Evolutionary conservation across 768 basidiomycete species (phyloP).

Genomic region (Mycena maculata): DNA sequence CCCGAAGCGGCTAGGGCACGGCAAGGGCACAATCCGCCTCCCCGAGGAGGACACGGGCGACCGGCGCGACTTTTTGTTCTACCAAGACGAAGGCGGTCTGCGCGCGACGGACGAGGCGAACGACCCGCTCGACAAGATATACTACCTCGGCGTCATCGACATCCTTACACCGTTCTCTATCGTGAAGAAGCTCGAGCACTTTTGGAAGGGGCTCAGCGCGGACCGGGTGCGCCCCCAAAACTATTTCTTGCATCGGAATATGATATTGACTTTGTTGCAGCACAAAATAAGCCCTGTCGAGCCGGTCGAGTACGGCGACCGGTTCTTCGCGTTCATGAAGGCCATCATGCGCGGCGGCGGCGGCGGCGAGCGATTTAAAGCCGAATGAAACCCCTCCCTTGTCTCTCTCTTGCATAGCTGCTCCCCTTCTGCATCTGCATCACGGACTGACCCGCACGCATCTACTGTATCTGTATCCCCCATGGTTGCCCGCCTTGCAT

Average conservation of each 20-base stretch:
- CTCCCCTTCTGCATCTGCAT: slow-evolving; percentile 8
- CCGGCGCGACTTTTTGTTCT: slow-evolving; percentile 86
- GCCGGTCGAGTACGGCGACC: slow-evolving; percentile 85
- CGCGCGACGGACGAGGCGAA: slow-evolving; percentile 91
- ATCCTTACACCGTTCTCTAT: slow-evolving; percentile 90
- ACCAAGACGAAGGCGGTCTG: slow-evolving; percentile 95
- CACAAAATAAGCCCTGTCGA: slow-evolving; percentile 96
- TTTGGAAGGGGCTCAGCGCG: slow-evolving; percentile 91
- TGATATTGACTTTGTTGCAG: slow-evolving; percentile 51
- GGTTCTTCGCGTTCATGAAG: slow-evolving; percentile 90
- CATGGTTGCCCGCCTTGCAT: neutral
- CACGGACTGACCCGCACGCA: slow-evolving; percentile 23
- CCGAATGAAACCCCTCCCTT: slow-evolving; percentile 17
- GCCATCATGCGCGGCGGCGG: slow-evolving; percentile 87
- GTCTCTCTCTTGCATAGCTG: neutral
- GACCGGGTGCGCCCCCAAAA: slow-evolving; percentile 77
- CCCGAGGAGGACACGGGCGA: slow-evolving; percentile 76
- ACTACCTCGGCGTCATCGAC: slow-evolving; percentile 97
- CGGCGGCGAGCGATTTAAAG: slow-evolving; percentile 61
- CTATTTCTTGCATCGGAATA: slow-evolving; percentile 21
- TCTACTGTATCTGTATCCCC: slow-evolving; percentile 23
- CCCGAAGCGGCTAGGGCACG: slow-evolving; percentile 71
- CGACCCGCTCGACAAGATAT: slow-evolving; percentile 77
- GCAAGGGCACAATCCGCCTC: slow-evolving; percentile 58
- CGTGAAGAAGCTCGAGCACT: slow-evolving; percentile 85